phyloP scores from a whole-genome alignment of 805 yeast species.

The Kazachstania taianensis region DNA sequence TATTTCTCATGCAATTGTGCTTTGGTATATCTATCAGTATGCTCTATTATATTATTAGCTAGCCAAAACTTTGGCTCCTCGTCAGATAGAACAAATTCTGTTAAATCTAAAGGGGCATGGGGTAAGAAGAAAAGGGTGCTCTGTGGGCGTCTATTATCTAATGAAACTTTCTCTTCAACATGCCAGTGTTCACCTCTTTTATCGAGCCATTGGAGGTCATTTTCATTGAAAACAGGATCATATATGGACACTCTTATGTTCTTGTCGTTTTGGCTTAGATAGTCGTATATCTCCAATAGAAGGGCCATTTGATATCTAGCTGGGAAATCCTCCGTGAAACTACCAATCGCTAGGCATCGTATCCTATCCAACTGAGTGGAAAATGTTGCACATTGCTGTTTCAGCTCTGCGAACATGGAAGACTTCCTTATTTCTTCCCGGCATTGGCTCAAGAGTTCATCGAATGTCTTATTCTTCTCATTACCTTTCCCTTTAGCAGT shows the following conservation, averaged over 20 bases:
- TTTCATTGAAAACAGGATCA: conserved; percentile 52
- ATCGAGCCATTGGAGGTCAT: conserved; percentile 34
- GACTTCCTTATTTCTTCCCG: conserved; percentile 20
- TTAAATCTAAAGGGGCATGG: conserved; percentile 57
- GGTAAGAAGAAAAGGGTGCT: conserved; percentile 51
- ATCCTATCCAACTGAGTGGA: conserved; percentile 24
- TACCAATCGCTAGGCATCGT: conserved; percentile 66
- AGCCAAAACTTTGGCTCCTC: conserved; percentile 34
- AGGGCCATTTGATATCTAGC: conserved; percentile 62
- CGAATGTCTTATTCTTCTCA: neutral
- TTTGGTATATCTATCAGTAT: conserved; percentile 44
- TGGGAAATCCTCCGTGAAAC: conserved; percentile 46
- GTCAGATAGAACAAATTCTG: conserved; percentile 31
- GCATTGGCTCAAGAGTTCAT: conserved; percentile 11
- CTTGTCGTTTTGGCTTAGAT: conserved; percentile 1
- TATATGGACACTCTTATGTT: conserved; percentile 35
- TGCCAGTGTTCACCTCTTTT: conserved; percentile 21
- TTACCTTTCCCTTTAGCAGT: neutral
- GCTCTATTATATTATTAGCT: conserved; percentile 43
- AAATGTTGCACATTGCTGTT: conserved; percentile 9
- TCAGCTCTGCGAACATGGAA: conserved; percentile 22
- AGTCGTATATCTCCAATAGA: conserved; percentile 33
- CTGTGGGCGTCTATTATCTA: conserved; percentile 14
- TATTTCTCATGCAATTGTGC: conserved; percentile 34
- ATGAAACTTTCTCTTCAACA: conserved; percentile 15